A percentile compares a stretch with the other conserved stretches of the same genome.
These are phyloP conservation scores for Globisporangium carolinianum DNA, from an alignment of 352 stramenopile species.

Conservation along the genomic window DNA sequence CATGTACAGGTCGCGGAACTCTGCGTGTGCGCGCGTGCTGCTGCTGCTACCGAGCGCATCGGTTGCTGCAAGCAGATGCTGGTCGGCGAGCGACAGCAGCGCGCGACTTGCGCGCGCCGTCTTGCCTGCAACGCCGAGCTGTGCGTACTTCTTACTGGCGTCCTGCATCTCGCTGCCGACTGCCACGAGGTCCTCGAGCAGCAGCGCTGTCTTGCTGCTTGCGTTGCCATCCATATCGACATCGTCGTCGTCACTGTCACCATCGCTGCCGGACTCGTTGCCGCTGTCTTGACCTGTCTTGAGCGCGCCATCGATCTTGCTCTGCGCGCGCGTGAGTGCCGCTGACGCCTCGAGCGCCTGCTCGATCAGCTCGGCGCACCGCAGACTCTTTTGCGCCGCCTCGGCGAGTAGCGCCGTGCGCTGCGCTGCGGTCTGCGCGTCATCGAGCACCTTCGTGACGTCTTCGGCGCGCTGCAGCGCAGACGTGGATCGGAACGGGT, in stretches of 20 bases:
- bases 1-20: constrained; percentile 79
- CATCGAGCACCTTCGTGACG: constrained; percentile 18
- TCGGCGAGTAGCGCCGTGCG: constrained; percentile 29
- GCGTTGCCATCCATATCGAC: constrained; percentile 19
- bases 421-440: constrained; percentile 17
- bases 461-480: constrained; percentile 34
- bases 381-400: constrained; percentile 51
- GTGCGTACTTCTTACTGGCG: constrained; percentile 36
- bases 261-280: constrained; percentile 16
- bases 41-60: constrained; percentile 14
- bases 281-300: constrained; percentile 13
- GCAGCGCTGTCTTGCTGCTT: constrained; percentile 25
- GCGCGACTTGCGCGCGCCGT: constrained; percentile 41
- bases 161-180: constrained; percentile 43
- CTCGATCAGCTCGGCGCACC: constrained; percentile 73
- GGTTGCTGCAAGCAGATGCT: constrained; percentile 25
- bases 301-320: constrained; percentile 26
- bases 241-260: constrained; percentile 17
- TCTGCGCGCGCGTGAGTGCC: constrained; percentile 39
- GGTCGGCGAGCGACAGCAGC: constrained; percentile 41
- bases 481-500: constrained; percentile 30
- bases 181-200: constrained; percentile 56
- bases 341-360: constrained; percentile 46
- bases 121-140: constrained; percentile 45
- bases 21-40: constrained; percentile 22